Percentiles rank a stretch among this genome's conserved stretches.
phyloP scores from a whole-genome alignment of 257 asterid genomes.

The Perilla frutescens region DNA sequence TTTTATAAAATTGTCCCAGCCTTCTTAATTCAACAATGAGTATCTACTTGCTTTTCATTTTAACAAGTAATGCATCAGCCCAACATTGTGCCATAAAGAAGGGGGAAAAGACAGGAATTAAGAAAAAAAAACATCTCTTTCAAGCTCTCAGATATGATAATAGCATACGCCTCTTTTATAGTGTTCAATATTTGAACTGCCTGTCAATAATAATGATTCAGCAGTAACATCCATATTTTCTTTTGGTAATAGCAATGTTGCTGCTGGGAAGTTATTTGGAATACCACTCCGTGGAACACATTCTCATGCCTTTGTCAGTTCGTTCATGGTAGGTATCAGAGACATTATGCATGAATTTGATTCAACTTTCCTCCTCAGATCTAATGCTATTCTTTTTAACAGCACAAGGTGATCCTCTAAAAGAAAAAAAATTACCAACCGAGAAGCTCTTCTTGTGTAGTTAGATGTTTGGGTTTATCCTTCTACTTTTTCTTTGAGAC shows the following conservation, averaged over 20 bases:
- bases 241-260: constrained; percentile 82
- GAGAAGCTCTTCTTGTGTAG: too few relatives aligned
- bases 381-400: too few relatives aligned
- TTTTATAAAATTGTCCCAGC: neutral
- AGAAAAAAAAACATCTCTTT: neutral
- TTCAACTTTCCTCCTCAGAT: neutral
- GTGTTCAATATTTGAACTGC: neutral
- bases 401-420: neutral
- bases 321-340: constrained; percentile 76
- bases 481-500: too few relatives aligned
- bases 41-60: neutral
- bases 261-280: constrained; percentile 97
- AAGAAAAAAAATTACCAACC: too few relatives aligned
- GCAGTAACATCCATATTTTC: constrained; percentile 15
- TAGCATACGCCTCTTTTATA: neutral
- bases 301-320: constrained; percentile 99
- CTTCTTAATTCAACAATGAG: neutral
- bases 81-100: neutral
- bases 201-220: neutral
- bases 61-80: neutral
- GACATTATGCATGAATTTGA: neutral
- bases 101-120: neutral
- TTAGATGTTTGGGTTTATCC: too few relatives aligned
- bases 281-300: constrained; percentile 99
- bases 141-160: neutral